Evolutionary conservation across 495 filamentous ascomycete genomes (phyloP), one percentile per base, ranked within the genome.

Genomic region (Penicillium steckii): DNA sequence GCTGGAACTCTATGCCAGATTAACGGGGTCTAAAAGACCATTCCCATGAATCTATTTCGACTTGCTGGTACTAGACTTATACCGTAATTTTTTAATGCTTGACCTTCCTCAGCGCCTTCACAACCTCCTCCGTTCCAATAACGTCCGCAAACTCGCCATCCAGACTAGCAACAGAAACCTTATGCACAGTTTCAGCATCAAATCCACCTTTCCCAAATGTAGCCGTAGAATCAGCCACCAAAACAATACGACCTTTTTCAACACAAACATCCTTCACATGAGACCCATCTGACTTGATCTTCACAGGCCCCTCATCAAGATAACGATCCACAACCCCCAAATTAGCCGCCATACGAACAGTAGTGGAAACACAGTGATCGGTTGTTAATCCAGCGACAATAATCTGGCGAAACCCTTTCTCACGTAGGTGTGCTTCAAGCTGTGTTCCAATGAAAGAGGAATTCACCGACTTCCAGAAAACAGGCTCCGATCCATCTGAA

Each of bases 311-410:
- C 12, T 48, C 49, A 8, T 50, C 61, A 6, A 52, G 21, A 35
- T 57, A 53, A 18, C 65, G 61, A 56, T 69, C 66, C 19, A 75
- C 73, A 17, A 80, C 74, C 1, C 70, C 65, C 38, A 78, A 40
- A 52, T 81, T 79, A 10, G 67, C 69, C 3, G 77, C 76, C 72
- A 80, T 78, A 17, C 78, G 69, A 8, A 71, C 64, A 3, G 77
- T 75, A 5, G 76, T 80, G 44, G 72, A 76, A 21, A 80, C 74
- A 37, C 77, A 80, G 45, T 79, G 76, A 60, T 79, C 76, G 26
- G 75, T 79, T 0, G 74, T 78, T 45, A 80, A 52, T 1, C 77
- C 76, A 8, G 67, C 64, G 43, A 78, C 47, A 30, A 78, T 46
- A 2, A 80, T 53, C 48, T 75, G 69, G 5, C 70, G 55, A 19